Base-by-base conservation (phyloP, 2,329 filamentous ascomycete genomes). In the Domatiomyces catenatus region DNA sequence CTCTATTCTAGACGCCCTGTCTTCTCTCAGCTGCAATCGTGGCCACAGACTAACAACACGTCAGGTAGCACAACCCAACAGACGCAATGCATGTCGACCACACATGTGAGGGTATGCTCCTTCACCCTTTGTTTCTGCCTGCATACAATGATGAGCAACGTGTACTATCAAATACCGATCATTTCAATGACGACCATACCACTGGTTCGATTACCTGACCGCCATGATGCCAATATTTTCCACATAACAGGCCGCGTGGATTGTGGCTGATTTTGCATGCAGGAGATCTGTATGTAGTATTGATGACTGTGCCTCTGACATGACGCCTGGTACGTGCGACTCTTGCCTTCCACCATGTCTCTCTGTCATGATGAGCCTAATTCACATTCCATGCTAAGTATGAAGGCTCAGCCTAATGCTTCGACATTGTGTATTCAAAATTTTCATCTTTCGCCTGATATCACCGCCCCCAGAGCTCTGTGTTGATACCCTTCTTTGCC, bases 361-460 rank as follows among this genome's bases (percentile, higher is more conserved):
- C 63, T 62, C 48, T 64, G 63, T 62, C 64, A 69, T 76, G 74
- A 77, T 76, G 72, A 69, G 66, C 67, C 65, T 63, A 65, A 75
- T 76, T 77, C 54, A 47, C 32, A 48, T 58, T 58, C 75, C 75
- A 78, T 79, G 75, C 75, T 79, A 79, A 78, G 66, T 68, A 75
- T 77, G 73, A 77, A 73, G 73, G 67, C 53, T 56, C 63, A 62
- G 64, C 64, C 70, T 70, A 63, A 70, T 76, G 74, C 67, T 74
- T 75, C 68, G 8, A 67, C 64, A 69, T 63, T 56, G 71, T 73
- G 74, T 76, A 74, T 70, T 72, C 72, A 39, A 39, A 71, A 72
- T 78, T 77, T 77, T 78, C 75, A 78, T 78, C 75, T 79, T 79
- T 79, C 75, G 69, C 69, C 74, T 78, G 75, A 79, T 66, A 48